These are phyloP conservation scores for Cryptosporidium bovis DNA, from an alignment of 169 alveolate species.

Conservation along the genomic window DNA sequence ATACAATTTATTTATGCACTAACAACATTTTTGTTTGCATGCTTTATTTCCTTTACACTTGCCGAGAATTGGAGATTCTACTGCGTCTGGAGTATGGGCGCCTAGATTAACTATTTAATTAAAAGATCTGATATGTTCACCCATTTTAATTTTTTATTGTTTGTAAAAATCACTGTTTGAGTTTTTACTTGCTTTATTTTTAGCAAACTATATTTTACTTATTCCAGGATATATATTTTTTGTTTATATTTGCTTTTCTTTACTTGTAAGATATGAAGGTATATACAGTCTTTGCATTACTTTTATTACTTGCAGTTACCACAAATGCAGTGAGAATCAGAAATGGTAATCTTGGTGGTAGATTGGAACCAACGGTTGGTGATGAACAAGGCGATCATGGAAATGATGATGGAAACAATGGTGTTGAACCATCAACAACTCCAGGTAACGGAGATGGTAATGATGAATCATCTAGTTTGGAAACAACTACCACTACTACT, in stretches of 20 bases:
- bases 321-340: slow-evolving; percentile 58
- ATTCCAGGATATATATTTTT: neutral
- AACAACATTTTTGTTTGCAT: too few species aligned
- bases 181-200: too few species aligned
- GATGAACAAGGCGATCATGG: neutral
- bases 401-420: too few species aligned
- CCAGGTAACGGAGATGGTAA: neutral
- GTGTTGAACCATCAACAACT: too few species aligned
- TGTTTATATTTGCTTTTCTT: neutral
- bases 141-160: neutral
- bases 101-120: too few species aligned
- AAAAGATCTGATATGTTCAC: neutral
- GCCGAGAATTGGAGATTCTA: too few species aligned
- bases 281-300: neutral
- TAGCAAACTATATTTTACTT: too few species aligned
- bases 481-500: slow-evolving; percentile 1
- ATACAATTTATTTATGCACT: too few species aligned
- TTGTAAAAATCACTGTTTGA: too few species aligned
- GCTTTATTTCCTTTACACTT: too few species aligned
- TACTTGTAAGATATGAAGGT: slow-evolving; percentile 3
- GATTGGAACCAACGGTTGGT: neutral
- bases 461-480: neutral
- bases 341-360: neutral
- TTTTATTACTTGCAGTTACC: slow-evolving; percentile 6
- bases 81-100: too few species aligned